phyloP scores from a whole-genome alignment of 805 yeast species.

The Candida chilensis region DNA sequence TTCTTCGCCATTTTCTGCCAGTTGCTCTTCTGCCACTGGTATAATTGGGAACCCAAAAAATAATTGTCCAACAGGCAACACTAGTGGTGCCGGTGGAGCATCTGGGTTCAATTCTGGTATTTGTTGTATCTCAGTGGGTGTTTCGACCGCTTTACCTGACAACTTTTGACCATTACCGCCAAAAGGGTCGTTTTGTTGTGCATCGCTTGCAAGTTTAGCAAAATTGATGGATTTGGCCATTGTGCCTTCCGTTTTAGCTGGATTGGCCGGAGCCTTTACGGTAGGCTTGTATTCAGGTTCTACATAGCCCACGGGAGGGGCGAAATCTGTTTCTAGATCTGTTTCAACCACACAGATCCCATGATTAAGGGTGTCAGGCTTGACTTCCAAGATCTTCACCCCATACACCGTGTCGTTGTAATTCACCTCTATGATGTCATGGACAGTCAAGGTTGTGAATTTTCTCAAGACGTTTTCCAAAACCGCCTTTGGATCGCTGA shows the following conservation, averaged over 20 bases:
- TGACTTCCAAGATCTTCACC: constrained; percentile 78
- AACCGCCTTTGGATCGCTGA: constrained; percentile 94
- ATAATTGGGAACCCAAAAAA: constrained; percentile 89
- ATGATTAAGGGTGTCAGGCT: constrained; percentile 55
- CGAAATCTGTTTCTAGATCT: constrained; percentile 94
- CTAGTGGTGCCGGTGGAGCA: constrained; percentile 64
- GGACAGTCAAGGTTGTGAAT: constrained; percentile 78
- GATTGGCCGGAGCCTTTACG: constrained; percentile 22
- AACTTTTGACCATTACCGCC: constrained; percentile 62
- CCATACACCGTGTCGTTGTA: constrained; percentile 75
- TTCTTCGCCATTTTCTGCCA: constrained; percentile 14
- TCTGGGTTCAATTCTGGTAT: constrained; percentile 38
- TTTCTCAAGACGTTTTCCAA: constrained; percentile 85
- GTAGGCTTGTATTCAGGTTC: constrained; percentile 66
- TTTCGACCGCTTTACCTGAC: constrained; percentile 44
- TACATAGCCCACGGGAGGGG: constrained; percentile 97
- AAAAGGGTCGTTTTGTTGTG: constrained; percentile 24
- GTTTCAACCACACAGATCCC: constrained; percentile 96
- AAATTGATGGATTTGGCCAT: constrained; percentile 74
- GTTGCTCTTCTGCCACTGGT: constrained; percentile 27
- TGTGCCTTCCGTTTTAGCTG: constrained; percentile 45
- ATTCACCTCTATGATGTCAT: constrained; percentile 75
- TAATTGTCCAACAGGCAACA: constrained; percentile 74
- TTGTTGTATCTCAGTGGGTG: constrained; percentile 12
- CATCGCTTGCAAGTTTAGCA: constrained; percentile 43